Base-by-base conservation (phyloP, 441 rosid genomes). In the Erodium texanum region DNA sequence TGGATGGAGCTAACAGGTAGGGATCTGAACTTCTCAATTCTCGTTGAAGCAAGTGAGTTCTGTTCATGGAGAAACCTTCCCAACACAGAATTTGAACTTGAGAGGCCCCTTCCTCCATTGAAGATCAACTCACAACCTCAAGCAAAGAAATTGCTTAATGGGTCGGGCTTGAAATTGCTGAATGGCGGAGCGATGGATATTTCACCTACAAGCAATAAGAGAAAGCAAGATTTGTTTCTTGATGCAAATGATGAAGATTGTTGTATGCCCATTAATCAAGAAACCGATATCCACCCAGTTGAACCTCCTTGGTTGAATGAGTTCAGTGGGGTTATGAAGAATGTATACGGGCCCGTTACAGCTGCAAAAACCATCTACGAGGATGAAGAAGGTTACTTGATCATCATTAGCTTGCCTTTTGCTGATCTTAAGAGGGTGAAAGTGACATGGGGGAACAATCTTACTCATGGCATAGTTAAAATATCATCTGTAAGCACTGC, bases 1-100 rank as follows among this genome's bases (percentile, higher is more conserved):
- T 85, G 92, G 89, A 77, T 69, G 64, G 92, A 87, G 18, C 88
- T 85, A 24, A 87, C 92, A 0, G 88, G 88, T 0, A 78, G 92
- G 79, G 92, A 87, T 65, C 22, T 81, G 77, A 87, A 81, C 75
- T 85, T 87, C 68, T 77, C 77, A 5, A 74, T 87, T 38, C 88
- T 87, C 48, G 68, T 70, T 0, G 92, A 87, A 74, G 88, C 92
- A 67, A 81, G 89, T 22, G 92, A 81, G 74, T 86, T 83, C 72
- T 70, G 83, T 65, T 77, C 85, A 0, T 86, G 91, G 91, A 83
- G 91, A 56, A 84, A 82, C 73, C 87, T 83, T 70, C 89, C 87
- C 0, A 83, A 74, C 78, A 83, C 83, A 24, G 91, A 84, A 65
- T 86, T 86, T 74, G 91, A 83, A 78, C 87, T 84, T 14, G 88